Conservation (phyloP, 306 rosid genomes). For the Vigna mungo region DNA sequence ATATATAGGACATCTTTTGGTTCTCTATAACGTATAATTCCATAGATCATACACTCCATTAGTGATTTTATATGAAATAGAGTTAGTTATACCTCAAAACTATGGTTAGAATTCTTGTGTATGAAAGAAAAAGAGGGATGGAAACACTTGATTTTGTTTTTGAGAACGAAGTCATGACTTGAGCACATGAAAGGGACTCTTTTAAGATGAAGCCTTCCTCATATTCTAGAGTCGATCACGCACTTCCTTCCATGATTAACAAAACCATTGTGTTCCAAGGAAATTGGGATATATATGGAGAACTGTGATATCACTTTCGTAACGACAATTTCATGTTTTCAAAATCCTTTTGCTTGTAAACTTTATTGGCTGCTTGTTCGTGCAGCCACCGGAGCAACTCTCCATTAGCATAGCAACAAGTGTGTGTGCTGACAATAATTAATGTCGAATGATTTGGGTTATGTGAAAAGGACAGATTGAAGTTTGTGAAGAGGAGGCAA, state of each 20-base stretch:
- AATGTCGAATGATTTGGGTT: background rate
- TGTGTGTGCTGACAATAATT: conserved; percentile 7
- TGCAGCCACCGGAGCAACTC: conserved; percentile 26
- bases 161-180: too few relatives aligned
- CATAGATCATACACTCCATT: too few relatives aligned
- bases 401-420: conserved; percentile 30
- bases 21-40: too few relatives aligned
- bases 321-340: background rate
- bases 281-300: conserved; percentile 12
- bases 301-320: background rate
- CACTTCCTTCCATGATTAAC: background rate
- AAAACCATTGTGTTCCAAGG: conserved; percentile 21
- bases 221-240: too few relatives aligned
- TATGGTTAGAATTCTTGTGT: too few relatives aligned
- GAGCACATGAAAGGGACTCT: too few relatives aligned
- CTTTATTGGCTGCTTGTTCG: conserved; percentile 9
- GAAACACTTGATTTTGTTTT: too few relatives aligned
- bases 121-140: too few relatives aligned
- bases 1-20: too few relatives aligned
- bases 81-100: too few relatives aligned
- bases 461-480: background rate
- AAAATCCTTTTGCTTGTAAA: background rate
- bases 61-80: too few relatives aligned
- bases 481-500: conserved; percentile 12
- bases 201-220: too few relatives aligned